phyloP scores from a whole-genome alignment of 2,329 filamentous ascomycete species.

The Colletotrichum chrysophilum region DNA sequence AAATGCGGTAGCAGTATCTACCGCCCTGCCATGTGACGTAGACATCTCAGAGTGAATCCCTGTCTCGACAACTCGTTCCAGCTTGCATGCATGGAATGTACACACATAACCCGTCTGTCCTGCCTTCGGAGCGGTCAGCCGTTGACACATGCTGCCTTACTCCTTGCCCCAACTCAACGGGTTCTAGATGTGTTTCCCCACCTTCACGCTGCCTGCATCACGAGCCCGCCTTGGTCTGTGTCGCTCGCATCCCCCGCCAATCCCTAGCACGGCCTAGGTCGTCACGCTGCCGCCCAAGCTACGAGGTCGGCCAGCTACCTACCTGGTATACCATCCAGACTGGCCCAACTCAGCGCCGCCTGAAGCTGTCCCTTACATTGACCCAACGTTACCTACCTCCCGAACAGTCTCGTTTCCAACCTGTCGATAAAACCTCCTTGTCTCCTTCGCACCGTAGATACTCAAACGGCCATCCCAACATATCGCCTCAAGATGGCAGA shows the following conservation, averaged over 20 bases:
- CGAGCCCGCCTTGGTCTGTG: not conserved
- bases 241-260: not conserved
- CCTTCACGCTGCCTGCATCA: not conserved
- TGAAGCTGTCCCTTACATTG: not conserved
- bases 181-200: not conserved
- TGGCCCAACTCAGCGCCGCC: too few relatives aligned
- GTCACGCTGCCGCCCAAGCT: not conserved
- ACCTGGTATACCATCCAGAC: not conserved
- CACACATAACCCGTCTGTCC: not conserved
- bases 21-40: slow-evolving; percentile 4
- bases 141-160: not conserved
- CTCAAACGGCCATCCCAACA: not conserved
- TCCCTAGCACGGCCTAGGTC: not conserved
- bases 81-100: not conserved
- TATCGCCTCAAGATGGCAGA: slow-evolving; percentile 33
- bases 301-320: not conserved
- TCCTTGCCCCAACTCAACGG: not conserved
- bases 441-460: not conserved
- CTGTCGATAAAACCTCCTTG: not conserved
- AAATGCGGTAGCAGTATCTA: not conserved
- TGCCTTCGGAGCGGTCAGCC: not conserved
- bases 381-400: not conserved
- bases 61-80: not conserved
- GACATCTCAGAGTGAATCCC: not conserved
- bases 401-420: not conserved